phyloP scores from a whole-genome alignment of 1,284 basidiomycete genomes.

The Hymenochaete sp. region DNA sequence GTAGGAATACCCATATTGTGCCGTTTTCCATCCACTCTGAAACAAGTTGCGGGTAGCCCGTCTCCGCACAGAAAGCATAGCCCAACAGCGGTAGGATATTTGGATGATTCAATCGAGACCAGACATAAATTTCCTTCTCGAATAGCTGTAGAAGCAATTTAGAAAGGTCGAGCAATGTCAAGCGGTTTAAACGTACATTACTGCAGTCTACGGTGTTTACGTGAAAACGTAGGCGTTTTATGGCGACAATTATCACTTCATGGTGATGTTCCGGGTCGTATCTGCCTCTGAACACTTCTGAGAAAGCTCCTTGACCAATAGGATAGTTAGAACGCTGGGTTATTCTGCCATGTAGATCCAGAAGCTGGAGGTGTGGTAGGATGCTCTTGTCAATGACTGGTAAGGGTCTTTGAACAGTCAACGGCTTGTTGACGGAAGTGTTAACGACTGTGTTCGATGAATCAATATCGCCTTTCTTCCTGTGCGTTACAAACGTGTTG shows the following conservation, averaged over 20 bases:
- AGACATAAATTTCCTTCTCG: constrained; percentile 3
- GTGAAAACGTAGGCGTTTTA: background rate
- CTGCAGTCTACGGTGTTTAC: no score
- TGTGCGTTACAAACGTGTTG: no score
- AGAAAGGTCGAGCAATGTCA: background rate
- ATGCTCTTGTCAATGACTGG: no score
- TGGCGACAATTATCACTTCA: background rate
- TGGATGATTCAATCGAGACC: constrained; percentile 1
- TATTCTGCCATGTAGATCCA: no score
- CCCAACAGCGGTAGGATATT: constrained; percentile 6
- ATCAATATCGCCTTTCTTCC: no score
- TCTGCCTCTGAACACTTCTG: background rate
- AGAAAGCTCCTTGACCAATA: background rate
- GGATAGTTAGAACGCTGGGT: no score
- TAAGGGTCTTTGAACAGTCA: no score
- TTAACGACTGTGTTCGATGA: no score
- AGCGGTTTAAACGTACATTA: no score
- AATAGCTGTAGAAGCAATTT: background rate
- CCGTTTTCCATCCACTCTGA: constrained; percentile 13
- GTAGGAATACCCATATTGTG: background rate
- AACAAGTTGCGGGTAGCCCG: background rate
- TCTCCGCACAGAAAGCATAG: background rate
- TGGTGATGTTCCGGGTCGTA: background rate
- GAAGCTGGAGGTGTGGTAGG: no score
- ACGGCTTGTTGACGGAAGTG: no score